Evolutionary conservation across 768 basidiomycete species (phyloP).

Genomic region (Guyanaporus albipodus): DNA sequence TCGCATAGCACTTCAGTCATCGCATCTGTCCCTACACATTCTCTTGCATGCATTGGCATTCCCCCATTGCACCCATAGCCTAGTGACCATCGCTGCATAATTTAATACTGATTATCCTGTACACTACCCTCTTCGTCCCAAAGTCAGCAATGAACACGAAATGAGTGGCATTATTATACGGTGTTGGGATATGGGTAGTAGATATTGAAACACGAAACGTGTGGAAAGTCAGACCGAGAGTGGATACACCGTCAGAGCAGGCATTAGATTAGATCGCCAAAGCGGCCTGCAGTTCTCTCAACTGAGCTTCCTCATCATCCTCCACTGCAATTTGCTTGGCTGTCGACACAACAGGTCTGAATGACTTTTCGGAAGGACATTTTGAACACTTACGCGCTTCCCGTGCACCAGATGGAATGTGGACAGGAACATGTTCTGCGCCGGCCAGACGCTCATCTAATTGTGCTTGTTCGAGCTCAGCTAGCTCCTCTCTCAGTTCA

Average conservation of each 20-base stretch:
- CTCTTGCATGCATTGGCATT: conserved; percentile 26
- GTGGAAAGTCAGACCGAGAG: conserved; percentile 2
- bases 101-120: conserved; percentile 38
- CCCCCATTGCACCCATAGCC: conserved; percentile 24
- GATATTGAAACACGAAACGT: conserved; percentile 27
- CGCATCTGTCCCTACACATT: conserved; percentile 22
- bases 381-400: conserved; percentile 44
- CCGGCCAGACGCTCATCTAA: conserved; percentile 81
- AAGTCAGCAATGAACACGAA: conserved; percentile 20
- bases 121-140: conserved; percentile 28
- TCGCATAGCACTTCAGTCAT: conserved; percentile 22
- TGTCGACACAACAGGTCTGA: conserved; percentile 9
- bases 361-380: background rate
- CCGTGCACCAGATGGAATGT: conserved; percentile 63
- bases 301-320: conserved; percentile 89
- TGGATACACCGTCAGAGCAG: conserved; percentile 8
- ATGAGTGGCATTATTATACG: conserved; percentile 28
- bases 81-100: conserved; percentile 32
- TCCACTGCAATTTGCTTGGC: conserved; percentile 50
- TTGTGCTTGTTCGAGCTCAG: conserved; percentile 83
- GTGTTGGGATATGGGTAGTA: conserved; percentile 34
- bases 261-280: conserved; percentile 75
- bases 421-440: conserved; percentile 87
- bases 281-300: conserved; percentile 83
- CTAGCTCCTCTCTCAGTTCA: conserved; percentile 73